Percentiles rank a stretch among this genome's conserved stretches.
phyloP scores from a whole-genome alignment of 352 stramenopile species.

The Phytophthora sp. region DNA sequence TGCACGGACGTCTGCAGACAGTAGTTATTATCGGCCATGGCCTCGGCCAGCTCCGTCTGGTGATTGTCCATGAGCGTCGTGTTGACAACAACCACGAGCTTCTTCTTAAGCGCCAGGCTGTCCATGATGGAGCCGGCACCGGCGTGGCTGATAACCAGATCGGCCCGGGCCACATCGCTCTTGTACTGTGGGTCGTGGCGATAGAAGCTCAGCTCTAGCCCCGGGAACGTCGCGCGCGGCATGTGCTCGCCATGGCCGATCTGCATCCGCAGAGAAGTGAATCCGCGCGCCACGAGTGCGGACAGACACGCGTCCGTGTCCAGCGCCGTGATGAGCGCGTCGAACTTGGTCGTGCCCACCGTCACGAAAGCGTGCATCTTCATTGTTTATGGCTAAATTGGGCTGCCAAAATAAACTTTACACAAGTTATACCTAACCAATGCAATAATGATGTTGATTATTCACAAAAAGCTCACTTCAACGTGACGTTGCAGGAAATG shows the following conservation, averaged over 20 bases:
- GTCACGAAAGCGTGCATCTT: slow-evolving; percentile 87
- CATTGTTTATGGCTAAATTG: neutral
- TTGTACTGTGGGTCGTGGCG: slow-evolving; percentile 92
- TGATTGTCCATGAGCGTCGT: slow-evolving; percentile 97
- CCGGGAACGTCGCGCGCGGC: slow-evolving; percentile 43
- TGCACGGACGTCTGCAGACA: slow-evolving; percentile 63
- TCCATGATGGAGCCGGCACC: slow-evolving; percentile 96
- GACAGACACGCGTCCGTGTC: slow-evolving; percentile 65
- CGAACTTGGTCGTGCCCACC: slow-evolving; percentile 95
- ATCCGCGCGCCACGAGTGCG: slow-evolving; percentile 60
- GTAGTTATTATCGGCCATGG: slow-evolving; percentile 82
- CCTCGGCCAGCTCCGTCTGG: slow-evolving; percentile 94
- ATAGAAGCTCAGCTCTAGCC: slow-evolving; percentile 72
- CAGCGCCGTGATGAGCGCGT: slow-evolving; percentile 83
- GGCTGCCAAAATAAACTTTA: neutral
- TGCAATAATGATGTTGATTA: no score
- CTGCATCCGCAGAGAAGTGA: slow-evolving; percentile 73
- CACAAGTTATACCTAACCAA: no score
- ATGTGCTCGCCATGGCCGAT: slow-evolving; percentile 78
- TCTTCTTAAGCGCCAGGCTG: slow-evolving; percentile 79
- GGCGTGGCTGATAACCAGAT: slow-evolving; percentile 96
- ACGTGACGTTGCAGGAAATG: no score
- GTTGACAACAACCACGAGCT: slow-evolving; percentile 95
- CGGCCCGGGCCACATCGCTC: slow-evolving; percentile 88
- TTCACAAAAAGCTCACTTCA: no score